These are phyloP conservation scores for Beauveria scarabaeidicola DNA, from an alignment of 2,329 filamentous ascomycete genomes.

Conservation along the genomic window DNA sequence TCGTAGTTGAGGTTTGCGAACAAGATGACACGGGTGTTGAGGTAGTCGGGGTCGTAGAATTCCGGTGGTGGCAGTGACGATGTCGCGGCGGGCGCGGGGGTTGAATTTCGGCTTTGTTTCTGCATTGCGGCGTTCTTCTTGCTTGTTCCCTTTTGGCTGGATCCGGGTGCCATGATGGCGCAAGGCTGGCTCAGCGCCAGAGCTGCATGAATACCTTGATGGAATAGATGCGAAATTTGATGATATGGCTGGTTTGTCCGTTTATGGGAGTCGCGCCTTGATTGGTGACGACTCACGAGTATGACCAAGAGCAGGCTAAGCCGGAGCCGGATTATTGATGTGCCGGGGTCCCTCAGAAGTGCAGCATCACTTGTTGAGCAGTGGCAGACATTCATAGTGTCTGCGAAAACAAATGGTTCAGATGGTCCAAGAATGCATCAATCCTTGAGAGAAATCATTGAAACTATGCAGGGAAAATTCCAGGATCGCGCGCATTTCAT, in stretches of 20 bases:
- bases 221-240: neutral
- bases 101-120: constrained; percentile 71
- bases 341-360: neutral
- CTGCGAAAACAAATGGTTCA: too few relatives aligned
- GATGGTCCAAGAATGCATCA: too few relatives aligned
- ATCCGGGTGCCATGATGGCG: constrained; percentile 45
- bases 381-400: neutral
- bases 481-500: too few relatives aligned
- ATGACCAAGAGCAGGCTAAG: neutral
- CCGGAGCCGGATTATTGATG: constrained; percentile 5
- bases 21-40: constrained; percentile 53
- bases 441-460: too few relatives aligned
- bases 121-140: constrained; percentile 57
- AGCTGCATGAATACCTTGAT: constrained; percentile 9
- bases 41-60: constrained; percentile 53
- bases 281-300: neutral
- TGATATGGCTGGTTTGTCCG: neutral
- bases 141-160: constrained; percentile 53
- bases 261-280: neutral
- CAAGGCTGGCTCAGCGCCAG: constrained; percentile 8
- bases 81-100: constrained; percentile 48
- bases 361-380: neutral
- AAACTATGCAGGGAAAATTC: too few relatives aligned
- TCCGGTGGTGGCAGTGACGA: constrained; percentile 46
- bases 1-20: constrained; percentile 57